A percentile compares a stretch with the other conserved stretches of the same genome.
These are phyloP conservation scores for Salvia hispanica DNA, from an alignment of 257 asterid species.

Conservation along the genomic window DNA sequence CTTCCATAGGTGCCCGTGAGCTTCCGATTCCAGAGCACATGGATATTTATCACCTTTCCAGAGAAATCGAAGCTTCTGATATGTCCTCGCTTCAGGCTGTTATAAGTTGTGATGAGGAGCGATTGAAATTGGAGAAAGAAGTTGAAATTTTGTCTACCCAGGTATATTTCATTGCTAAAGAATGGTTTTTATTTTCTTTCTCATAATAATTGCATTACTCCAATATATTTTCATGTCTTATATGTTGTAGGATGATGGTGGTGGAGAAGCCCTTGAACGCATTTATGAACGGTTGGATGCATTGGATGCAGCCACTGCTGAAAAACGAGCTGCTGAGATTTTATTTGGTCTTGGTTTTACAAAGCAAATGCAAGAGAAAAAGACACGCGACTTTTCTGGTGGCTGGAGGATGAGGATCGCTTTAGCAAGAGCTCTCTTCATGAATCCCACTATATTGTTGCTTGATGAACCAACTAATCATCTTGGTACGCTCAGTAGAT, in stretches of 20 bases:
- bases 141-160: conserved; percentile 76
- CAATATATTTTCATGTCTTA: background rate
- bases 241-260: conserved; percentile 79
- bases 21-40: conserved; percentile 97
- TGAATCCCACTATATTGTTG: conserved; percentile 90
- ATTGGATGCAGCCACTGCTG: conserved; percentile 90
- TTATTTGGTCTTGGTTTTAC: conserved; percentile 86
- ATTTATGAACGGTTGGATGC: conserved; percentile 91
- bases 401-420: conserved; percentile 99
- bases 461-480: conserved; percentile 99
- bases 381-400: conserved; percentile 94
- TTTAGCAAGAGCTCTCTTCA: conserved; percentile 91
- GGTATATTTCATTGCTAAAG: conserved; percentile 40
- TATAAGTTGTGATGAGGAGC: conserved; percentile 91
- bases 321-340: conserved; percentile 98
- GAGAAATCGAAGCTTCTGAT: conserved; percentile 98
- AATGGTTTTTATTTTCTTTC: background rate
- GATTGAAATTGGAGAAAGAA: conserved; percentile 81
- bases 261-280: conserved; percentile 89
- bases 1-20: conserved; percentile 86
- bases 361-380: conserved; percentile 91
- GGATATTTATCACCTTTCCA: conserved; percentile 87
- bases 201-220: background rate
- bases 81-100: conserved; percentile 96
- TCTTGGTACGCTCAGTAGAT: conserved; percentile 58